Evolutionary conservation across 179 eudicot genomes (phyloP).

Genomic region (Camellia oleifera): DNA sequence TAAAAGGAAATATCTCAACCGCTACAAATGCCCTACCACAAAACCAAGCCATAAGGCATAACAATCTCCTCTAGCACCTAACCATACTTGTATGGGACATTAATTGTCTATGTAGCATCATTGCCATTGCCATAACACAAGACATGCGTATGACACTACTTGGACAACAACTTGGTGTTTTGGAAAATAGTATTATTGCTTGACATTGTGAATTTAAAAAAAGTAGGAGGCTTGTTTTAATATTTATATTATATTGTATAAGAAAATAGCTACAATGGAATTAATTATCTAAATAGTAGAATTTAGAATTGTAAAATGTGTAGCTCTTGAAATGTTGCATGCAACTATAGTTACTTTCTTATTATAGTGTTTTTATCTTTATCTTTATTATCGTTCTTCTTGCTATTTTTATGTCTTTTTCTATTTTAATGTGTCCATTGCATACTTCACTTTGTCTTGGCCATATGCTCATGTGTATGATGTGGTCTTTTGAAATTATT

Average conservation of each 20-base stretch:
- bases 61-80: too few relatives aligned
- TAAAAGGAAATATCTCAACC: too few relatives aligned
- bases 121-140: too few relatives aligned
- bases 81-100: too few relatives aligned
- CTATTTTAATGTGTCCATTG: background rate
- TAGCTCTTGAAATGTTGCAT: background rate
- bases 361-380: background rate
- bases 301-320: background rate
- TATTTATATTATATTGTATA: too few relatives aligned
- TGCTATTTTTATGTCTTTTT: background rate
- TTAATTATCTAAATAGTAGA: background rate
- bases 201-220: background rate
- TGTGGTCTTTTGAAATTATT: background rate
- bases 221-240: background rate
- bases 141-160: too few relatives aligned
- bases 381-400: background rate
- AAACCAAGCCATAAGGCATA: too few relatives aligned
- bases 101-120: too few relatives aligned
- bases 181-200: background rate
- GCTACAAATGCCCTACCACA: too few relatives aligned
- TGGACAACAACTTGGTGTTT: background rate
- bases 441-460: background rate
- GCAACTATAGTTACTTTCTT: background rate
- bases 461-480: too few relatives aligned
- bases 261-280: background rate